A percentile compares a stretch with the other conserved stretches of the same genome.
Conservation (phyloP, 179 eudicot genomes). For the Spinacia oleracea region DNA sequence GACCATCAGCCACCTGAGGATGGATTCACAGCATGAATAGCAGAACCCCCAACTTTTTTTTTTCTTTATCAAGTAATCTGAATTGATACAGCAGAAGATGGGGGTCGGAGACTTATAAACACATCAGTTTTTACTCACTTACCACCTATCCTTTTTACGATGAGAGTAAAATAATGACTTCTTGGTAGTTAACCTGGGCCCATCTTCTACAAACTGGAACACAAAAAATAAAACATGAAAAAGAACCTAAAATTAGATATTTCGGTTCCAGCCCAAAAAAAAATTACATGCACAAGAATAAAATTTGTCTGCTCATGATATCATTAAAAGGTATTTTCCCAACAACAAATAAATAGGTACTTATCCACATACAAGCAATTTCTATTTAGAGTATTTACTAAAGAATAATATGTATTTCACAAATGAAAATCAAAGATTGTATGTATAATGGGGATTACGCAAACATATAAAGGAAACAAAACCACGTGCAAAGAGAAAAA, state of each 20-base stretch:
- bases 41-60: slow-evolving; percentile 23
- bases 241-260: neutral
- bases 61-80: slow-evolving; percentile 21
- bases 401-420: neutral
- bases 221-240: slow-evolving; percentile 13
- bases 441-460: neutral
- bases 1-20: slow-evolving; percentile 25
- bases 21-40: slow-evolving; percentile 22
- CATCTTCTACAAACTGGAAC: slow-evolving; percentile 33
- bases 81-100: slow-evolving; percentile 29
- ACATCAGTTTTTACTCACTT: slow-evolving; percentile 43
- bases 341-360: neutral
- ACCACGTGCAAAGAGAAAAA: no score
- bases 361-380: neutral
- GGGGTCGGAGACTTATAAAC: slow-evolving; percentile 44
- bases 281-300: neutral
- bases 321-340: neutral
- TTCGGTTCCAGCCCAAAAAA: slow-evolving; percentile 2
- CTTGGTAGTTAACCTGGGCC: slow-evolving; percentile 33
- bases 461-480: neutral
- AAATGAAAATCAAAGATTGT: neutral
- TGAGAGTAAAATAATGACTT: slow-evolving; percentile 31
- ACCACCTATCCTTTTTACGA: slow-evolving; percentile 45
- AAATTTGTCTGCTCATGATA: neutral
- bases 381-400: no score